Evolutionary conservation across 768 basidiomycete genomes (phyloP), one percentile per base, ranked within the genome.

Genomic region (Mycena metata): DNA sequence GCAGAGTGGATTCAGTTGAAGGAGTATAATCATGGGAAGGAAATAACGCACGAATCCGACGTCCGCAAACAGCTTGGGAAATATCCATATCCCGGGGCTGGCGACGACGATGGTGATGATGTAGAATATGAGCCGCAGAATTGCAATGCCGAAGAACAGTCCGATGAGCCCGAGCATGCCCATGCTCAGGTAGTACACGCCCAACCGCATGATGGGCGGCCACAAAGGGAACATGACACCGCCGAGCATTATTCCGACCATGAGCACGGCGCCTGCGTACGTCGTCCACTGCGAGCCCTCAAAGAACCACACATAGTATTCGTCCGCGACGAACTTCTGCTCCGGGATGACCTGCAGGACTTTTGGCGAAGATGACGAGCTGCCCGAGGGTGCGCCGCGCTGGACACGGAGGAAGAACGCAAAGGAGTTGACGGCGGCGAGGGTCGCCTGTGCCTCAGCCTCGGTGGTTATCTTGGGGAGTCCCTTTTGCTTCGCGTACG

Each of bases 201-300:
- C 96, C 35, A 96, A 83, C 16, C 97, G 88, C 88, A 99, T 89
- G 74, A 89, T 90, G 55, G 92, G 89, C 2, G 98, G 98, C 98
- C 98, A 99, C 17, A 99, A 86, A 5, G 98, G 98, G 89, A 98
- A 99, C 96, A 99, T 98, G 76, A 98, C 96, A 2, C 94, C 96
- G 6, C 93, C 96, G 47, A 99, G 91, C 85, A 99, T 95, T 76
- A 98, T 84, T 46, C 86, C 88, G 66, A 99, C 96, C 94, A 99
- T 96, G 33, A 90, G 89, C 15, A 93, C 83, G 19, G 94, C 97
- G 46, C 96, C 95, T 12, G 95, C 89, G 76, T 97, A 95, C 9
- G 94, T 96, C 73, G 92, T 94, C 89, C 95, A 91, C 75, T 97
- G 96, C 16, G 94, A 94, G 47, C 95, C 94, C 67, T 96, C 95